Evolutionary conservation across 1,139 yeast genomes (phyloP), one percentile per base, ranked within the genome.

Genomic region (Petasospora rhodanensis): DNA sequence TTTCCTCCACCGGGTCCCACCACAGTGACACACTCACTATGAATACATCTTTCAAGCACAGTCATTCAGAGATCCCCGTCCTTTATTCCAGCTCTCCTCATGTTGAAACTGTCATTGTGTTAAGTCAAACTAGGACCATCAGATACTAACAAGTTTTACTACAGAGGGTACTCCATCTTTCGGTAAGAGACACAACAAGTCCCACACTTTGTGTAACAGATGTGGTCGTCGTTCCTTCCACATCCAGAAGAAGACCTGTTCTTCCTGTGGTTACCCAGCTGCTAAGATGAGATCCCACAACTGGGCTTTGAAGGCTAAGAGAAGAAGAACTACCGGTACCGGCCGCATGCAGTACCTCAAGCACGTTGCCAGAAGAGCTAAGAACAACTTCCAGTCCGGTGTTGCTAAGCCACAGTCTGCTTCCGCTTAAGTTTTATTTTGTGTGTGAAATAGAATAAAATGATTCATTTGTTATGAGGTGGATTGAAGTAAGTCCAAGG

Each of bases 151-250:
- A 33, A 30, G 22, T 38, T 59, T 55, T 40, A n/a, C 45, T 51
- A 61, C 64, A 86, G 95, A 91, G 89, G 98, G 98, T 86, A 91
- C 98, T 73, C 95, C 97, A 78, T 86, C 96, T 70, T 82, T 86
- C 79, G 97, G 98, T 82, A 91, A 89, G 79, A 87, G 94, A 74
- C 97, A 91, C 87, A 89, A 85, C 93, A 93, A 93, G 79, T 82
- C 97, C 68, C 99, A 91, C 87, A 84, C 94, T 67, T 78, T 89
- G 74, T 93, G 99, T 80, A 86, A 82, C 80, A 87, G 97, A 83
- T 91, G 99, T 79, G 97, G 97, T 63, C 75, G 78, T 66, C 95
- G 97, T 79, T 82, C 96, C 49, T 91, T 89, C 95, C 98, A 93
- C 79, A 73, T 82, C 69, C 98, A 91, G 78, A 91, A 89, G 95